A percentile compares a stretch with the other conserved stretches of the same genome.
Evolutionary conservation across 2,329 filamentous ascomycete genomes (phyloP).

Genomic region (Kalaharituber pfeilii): DNA sequence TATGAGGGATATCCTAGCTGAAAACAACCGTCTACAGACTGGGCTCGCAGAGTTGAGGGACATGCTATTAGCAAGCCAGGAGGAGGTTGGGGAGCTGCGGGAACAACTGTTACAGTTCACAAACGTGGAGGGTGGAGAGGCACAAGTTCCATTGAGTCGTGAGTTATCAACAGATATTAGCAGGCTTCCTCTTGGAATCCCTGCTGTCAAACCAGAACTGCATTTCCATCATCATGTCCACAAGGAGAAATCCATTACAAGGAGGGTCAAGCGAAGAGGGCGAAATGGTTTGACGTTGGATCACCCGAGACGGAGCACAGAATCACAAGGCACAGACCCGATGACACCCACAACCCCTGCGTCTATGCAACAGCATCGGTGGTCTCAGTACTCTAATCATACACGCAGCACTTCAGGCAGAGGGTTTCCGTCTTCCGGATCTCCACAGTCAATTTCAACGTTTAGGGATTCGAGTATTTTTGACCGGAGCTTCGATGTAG

Average conservation of each 20-base stretch:
- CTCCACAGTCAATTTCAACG: neutral
- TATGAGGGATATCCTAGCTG: slow-evolving; percentile 83
- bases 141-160: neutral
- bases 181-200: neutral
- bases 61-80: slow-evolving; percentile 77
- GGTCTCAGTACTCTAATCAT: neutral
- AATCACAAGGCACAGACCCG: neutral
- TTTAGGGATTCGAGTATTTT: neutral
- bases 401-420: neutral
- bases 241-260: neutral
- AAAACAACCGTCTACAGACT: slow-evolving; percentile 85
- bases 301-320: neutral
- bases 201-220: neutral
- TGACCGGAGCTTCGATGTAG: neutral
- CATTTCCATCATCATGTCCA: neutral
- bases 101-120: slow-evolving; percentile 41
- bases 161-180: neutral
- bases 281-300: neutral
- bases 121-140: neutral
- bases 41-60: slow-evolving; percentile 82
- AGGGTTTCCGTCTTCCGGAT: neutral
- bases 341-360: neutral
- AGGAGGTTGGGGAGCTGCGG: slow-evolving; percentile 74
- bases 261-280: neutral
- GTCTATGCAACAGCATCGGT: neutral